These are phyloP conservation scores for Leptographium galeiforme DNA, from an alignment of 2,329 filamentous ascomycete species.

Conservation along the genomic window DNA sequence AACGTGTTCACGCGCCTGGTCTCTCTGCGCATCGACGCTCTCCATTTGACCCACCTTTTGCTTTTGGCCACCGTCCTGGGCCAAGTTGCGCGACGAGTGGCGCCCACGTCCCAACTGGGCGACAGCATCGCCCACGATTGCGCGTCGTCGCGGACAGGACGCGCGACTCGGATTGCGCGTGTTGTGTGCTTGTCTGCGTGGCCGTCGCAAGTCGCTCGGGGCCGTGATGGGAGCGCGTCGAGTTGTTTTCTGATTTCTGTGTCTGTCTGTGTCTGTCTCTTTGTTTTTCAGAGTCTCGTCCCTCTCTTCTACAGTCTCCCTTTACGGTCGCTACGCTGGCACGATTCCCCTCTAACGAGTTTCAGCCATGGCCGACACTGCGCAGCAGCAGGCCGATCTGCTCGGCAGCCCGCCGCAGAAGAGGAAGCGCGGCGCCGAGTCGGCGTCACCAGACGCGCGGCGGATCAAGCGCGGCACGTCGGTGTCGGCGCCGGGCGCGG, in stretches of 20 bases:
- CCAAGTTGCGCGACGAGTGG: neutral
- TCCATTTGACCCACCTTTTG: neutral
- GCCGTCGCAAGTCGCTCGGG: no score
- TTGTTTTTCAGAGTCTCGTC: no score
- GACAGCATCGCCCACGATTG: no score
- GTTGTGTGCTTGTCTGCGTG: no score
- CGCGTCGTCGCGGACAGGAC: no score
- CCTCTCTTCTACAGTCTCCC: no score
- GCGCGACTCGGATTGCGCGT: no score
- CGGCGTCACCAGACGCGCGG: constrained; percentile 32
- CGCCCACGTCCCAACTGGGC: neutral
- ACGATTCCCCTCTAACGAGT: neutral
- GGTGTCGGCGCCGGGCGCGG: constrained; percentile 24
- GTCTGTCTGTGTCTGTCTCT: no score
- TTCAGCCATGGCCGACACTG: constrained; percentile 31
- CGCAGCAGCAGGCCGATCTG: constrained; percentile 35
- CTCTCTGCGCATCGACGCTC: neutral
- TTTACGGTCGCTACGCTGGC: no score
- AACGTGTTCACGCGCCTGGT: constrained; percentile 7
- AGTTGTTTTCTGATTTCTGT: no score
- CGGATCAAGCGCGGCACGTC: constrained; percentile 37
- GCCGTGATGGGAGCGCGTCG: neutral
- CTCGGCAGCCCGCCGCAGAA: constrained; percentile 36
- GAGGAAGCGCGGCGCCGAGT: constrained; percentile 39
- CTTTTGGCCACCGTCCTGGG: no score